Conservation (phyloP, 257 asterid species). For the Schizonepeta tenuifolia region DNA sequence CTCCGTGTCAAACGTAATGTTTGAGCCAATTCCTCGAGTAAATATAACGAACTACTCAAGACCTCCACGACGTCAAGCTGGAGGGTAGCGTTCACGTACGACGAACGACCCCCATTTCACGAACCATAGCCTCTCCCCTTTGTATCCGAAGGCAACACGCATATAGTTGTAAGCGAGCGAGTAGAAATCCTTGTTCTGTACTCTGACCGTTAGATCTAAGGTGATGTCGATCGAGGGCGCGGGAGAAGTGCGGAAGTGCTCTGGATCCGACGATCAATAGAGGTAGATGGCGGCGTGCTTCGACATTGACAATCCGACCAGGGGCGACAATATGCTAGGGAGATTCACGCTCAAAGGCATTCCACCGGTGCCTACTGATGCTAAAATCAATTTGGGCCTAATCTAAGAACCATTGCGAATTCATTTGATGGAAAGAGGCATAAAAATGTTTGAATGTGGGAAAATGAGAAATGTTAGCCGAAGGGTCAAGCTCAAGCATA, state of each 20-base stretch:
- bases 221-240: conserved; percentile 57
- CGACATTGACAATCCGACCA: too few relatives aligned
- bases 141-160: conserved; percentile 56
- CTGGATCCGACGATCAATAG: conserved; percentile 85
- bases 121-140: conserved; percentile 67
- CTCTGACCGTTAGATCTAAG: conserved; percentile 61
- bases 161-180: conserved; percentile 61
- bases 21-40: conserved; percentile 67
- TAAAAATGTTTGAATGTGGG: too few relatives aligned
- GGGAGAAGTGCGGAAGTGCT: conserved; percentile 53
- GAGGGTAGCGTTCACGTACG: conserved; percentile 68
- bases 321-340: too few relatives aligned
- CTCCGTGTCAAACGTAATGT: conserved; percentile 73
- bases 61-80: conserved; percentile 62
- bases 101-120: conserved; percentile 61
- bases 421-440: too few relatives aligned
- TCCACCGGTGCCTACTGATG: too few relatives aligned
- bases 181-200: conserved; percentile 71
- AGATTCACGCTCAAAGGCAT: too few relatives aligned
- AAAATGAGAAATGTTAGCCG: too few relatives aligned
- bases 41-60: conserved; percentile 48
- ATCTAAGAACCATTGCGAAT: too few relatives aligned
- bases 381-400: too few relatives aligned
- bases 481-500: too few relatives aligned
- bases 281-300: conserved; percentile 55